Evolutionary conservation across 495 filamentous ascomycete species (phyloP).

Genomic region (Aspergillus carlsbadensis): DNA sequence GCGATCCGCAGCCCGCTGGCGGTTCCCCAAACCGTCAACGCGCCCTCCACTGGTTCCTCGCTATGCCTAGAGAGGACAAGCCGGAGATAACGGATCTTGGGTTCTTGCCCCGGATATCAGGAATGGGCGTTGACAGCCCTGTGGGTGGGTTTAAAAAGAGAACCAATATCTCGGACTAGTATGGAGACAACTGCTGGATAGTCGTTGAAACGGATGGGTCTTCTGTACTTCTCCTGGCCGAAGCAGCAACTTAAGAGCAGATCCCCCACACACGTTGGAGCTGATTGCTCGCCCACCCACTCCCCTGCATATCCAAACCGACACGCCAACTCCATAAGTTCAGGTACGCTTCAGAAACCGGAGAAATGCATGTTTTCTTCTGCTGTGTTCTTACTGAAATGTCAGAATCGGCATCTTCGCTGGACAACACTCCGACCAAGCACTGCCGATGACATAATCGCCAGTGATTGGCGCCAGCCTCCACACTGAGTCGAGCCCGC

Average conservation of each 20-base stretch:
- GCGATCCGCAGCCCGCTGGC: no score
- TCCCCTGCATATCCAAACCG: background rate
- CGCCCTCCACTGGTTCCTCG: background rate
- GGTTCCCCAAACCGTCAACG: no score
- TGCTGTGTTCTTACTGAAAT: background rate
- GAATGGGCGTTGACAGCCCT: background rate
- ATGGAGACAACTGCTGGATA: background rate
- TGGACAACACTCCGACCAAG: background rate
- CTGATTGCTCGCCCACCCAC: no score
- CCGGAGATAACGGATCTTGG: no score
- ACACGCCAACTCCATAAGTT: background rate
- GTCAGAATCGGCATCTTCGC: constrained; percentile 1
- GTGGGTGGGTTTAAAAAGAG: background rate
- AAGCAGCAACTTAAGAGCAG: background rate
- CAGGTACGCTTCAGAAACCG: no score
- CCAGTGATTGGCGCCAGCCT: constrained; percentile 15
- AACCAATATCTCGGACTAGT: background rate
- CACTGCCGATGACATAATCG: constrained; percentile 21
- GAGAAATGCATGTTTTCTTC: background rate
- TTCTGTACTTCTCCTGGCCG: no score
- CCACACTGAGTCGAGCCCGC: constrained; percentile 9
- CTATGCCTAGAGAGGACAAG: background rate
- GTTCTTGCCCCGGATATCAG: background rate
- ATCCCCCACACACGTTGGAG: background rate
- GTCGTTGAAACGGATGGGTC: background rate